Base-by-base conservation (phyloP, 2,329 filamentous ascomycete genomes). In the Penicillium palitans region DNA sequence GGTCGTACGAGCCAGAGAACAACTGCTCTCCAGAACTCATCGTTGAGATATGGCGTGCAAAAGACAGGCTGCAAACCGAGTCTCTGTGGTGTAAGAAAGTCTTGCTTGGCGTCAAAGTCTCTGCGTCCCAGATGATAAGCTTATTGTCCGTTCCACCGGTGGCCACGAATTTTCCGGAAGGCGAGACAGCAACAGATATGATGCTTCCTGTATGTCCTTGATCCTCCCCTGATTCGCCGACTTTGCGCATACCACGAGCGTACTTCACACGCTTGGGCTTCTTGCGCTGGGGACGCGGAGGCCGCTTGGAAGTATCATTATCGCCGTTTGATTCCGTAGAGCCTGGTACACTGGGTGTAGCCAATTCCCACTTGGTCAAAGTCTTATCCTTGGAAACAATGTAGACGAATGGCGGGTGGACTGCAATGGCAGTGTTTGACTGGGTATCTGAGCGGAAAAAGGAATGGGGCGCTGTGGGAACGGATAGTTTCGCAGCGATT, bases 71-170 rank as follows among this genome's bases (percentile, higher is more conserved):
- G 7, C 90, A 93, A 51, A 99, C 87, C 17, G 91, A 85, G 70
- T 96, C 95, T 60, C 95, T 87, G 77, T 99, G 95, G 60, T 96
- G 91, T n/a, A 86, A 87, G 74, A 98, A 96, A 4, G 93, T 87
- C 66, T 89, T 89, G 65, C 96, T 78, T 0, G 91, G 90, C 52
- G 85, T 89, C 49, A 99, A 82, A 0, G 87, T 89, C 52, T 85
- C 84, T 12, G 92, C 90, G 66, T 96, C 87, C 89, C 93, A 96
- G 63, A 98, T 87, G 54, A 98, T 90, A 46, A 99, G 80, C 54
- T 89, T 88, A 59, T 87, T 86, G 74, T 98, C 93, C 63, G 86
- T 84, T 50, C 93, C 93, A 50, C 93, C 95, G 0, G 95, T 98
- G 8, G 90, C 95, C 51, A 99, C 86, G 64, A 88, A 98, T 73